Base-by-base conservation (phyloP, 2,329 filamentous ascomycete genomes). In the Metarhizium rileyi region DNA sequence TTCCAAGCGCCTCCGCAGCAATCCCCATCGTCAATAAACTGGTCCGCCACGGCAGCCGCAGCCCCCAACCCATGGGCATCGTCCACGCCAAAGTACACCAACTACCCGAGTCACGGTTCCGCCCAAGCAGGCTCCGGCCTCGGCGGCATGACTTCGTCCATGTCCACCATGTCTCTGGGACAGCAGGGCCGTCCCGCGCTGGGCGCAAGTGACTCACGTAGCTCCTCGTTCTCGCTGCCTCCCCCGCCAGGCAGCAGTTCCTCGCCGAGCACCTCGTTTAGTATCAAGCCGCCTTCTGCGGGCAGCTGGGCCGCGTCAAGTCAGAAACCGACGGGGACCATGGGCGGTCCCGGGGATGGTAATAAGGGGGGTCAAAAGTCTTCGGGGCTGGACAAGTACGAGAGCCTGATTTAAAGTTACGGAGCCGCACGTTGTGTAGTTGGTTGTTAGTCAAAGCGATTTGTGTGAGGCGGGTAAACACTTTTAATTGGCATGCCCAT, bases 321-420 rank as follows among this genome's bases (percentile, higher is more conserved):
- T 9, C 38, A 28, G 36, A 42, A 27, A 48, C 46, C 25, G 7
- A 14, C 20, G 18, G 38, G n/a, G 16, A 1, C 38, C 4, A 25
- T 42, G 22, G 22, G 22, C 2, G 10, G 6, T 25, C 5, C 38
- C n/a, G 38, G 38, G 20, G 16, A 25, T 26, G 25, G 20, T 25
- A 18, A 18, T 20, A 52, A 56, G 27, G 52, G 51, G 41, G 63
- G 67, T 50, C 66, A 64, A 50, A 74, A 72, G 57, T 73, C 74
- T 57, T 73, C 74, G 5, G 80, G 81, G 0, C 68, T 86, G 66
- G 81, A 84, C 64, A 83, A 81, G 66, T 86, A 85, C 55, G 77
- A 83, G 63, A 86, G 83, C 67, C 62, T 86, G 56, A 64, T 86
- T 57, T 85, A 68, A 59, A 48, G 48, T 1, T 23, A n/a, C 4